phyloP scores from a whole-genome alignment of 139 green algal species.

The Ulvella scutata region DNA sequence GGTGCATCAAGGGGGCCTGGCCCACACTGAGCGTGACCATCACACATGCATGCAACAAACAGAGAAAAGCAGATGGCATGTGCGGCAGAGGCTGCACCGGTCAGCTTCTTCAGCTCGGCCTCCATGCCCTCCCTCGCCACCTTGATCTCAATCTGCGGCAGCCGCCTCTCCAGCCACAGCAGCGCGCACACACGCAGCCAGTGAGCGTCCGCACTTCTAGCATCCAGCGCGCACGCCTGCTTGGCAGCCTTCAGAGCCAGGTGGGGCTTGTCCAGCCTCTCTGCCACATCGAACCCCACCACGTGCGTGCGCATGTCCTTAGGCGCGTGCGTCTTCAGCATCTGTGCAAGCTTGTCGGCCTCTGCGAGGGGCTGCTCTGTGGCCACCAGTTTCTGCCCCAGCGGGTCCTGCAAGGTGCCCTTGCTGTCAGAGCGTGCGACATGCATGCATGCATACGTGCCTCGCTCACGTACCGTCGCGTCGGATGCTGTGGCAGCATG shows the following conservation, averaged over 20 bases:
- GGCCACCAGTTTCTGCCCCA: conserved; percentile 58
- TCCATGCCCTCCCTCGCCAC: background rate
- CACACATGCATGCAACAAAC: too few relatives aligned
- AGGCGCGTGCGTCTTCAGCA: conserved; percentile 39
- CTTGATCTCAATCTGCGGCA: background rate
- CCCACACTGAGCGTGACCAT: too few relatives aligned
- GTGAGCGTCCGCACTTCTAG: background rate
- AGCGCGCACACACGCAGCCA: background rate
- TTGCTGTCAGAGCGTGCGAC: too few relatives aligned
- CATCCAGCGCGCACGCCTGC: background rate
- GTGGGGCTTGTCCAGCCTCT: background rate
- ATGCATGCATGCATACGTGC: too few relatives aligned
- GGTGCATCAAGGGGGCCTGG: too few relatives aligned
- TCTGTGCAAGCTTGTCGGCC: conserved; percentile 64
- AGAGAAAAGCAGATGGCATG: too few relatives aligned
- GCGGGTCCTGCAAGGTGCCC: conserved; percentile 56
- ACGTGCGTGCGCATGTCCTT: conserved; percentile 31
- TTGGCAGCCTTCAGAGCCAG: background rate
- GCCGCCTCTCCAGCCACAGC: background rate
- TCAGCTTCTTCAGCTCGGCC: background rate
- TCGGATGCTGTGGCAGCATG: too few relatives aligned
- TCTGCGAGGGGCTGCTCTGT: conserved; percentile 65
- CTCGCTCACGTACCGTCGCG: too few relatives aligned
- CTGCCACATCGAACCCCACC: conserved; percentile 32
- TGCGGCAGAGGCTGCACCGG: background rate